Conservation (phyloP, 129 eudicot species). For the Mikania micrantha region DNA sequence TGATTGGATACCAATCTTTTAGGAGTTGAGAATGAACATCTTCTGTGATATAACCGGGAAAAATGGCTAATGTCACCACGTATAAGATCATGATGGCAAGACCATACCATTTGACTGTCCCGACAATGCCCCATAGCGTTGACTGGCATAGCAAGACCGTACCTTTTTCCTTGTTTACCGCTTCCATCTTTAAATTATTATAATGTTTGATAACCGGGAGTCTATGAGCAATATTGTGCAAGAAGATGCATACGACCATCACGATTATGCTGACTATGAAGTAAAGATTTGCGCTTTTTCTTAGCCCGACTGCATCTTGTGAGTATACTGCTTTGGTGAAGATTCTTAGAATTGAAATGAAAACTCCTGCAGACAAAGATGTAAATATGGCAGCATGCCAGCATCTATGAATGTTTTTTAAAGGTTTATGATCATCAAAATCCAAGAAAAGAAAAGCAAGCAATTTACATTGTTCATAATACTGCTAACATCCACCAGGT, state of each 20-base stretch:
- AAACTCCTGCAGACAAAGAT: slow-evolving; percentile 54
- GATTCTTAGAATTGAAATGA: slow-evolving; percentile 66
- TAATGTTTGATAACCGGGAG: slow-evolving; percentile 77
- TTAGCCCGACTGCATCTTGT: slow-evolving; percentile 59
- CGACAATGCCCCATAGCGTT: slow-evolving; percentile 60
- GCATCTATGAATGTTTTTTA: background rate
- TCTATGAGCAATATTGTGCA: slow-evolving; percentile 66
- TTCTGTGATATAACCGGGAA: slow-evolving; percentile 87
- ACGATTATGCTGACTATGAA: slow-evolving; percentile 65
- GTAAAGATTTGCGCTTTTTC: slow-evolving; percentile 83
- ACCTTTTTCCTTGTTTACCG: slow-evolving; percentile 51
- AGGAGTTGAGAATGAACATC: slow-evolving; percentile 72
- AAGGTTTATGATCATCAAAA: background rate
- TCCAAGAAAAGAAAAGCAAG: background rate
- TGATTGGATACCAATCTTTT: slow-evolving; percentile 80
- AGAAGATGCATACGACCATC: slow-evolving; percentile 61
- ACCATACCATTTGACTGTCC: slow-evolving; percentile 77
- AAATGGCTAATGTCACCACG: slow-evolving; percentile 70
- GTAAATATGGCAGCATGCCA: background rate
- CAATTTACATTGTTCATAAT: too few relatives aligned
- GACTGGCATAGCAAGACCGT: slow-evolving; percentile 44
- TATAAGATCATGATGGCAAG: slow-evolving; percentile 49
- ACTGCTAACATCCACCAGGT: too few relatives aligned
- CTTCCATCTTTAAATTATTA: slow-evolving; percentile 53
- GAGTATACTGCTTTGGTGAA: slow-evolving; percentile 80